Percentiles rank a stretch among this genome's conserved stretches.
phyloP scores from a whole-genome alignment of 352 stramenopile genomes.

The Phytophthora pseudosyringae region DNA sequence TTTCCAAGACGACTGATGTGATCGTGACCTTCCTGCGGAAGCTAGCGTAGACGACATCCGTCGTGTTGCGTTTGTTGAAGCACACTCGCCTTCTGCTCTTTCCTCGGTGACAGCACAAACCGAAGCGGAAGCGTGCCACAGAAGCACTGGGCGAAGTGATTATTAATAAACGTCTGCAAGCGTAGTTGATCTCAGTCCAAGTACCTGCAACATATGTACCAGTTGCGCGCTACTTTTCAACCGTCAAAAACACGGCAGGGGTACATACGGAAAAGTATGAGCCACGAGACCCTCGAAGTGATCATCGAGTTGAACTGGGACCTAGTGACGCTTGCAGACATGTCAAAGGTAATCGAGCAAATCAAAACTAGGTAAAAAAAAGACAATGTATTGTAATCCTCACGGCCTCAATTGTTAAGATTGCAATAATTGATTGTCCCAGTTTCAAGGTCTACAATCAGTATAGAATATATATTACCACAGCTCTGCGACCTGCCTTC shows the following conservation, averaged over 20 bases:
- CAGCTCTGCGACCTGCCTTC: neutral
- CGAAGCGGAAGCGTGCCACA: slow-evolving; percentile 1
- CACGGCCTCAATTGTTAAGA: neutral
- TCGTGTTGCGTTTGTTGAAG: no score
- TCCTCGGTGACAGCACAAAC: neutral
- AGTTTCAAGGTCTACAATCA: neutral
- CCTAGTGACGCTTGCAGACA: neutral
- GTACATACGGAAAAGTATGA: slow-evolving; percentile 6
- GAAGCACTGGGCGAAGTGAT: slow-evolving; percentile 1
- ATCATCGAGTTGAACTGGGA: slow-evolving; percentile 14
- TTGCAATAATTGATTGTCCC: slow-evolving; percentile 9
- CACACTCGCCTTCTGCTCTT: no score
- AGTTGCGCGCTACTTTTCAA: slow-evolving; percentile 4
- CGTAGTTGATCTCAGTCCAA: neutral
- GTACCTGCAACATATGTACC: slow-evolving; percentile 1
- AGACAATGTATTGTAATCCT: slow-evolving; percentile 1
- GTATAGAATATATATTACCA: slow-evolving; percentile 5
- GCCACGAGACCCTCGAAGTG: neutral
- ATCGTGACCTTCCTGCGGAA: no score
- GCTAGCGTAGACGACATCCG: no score
- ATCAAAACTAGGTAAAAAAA: neutral
- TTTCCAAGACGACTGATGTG: no score
- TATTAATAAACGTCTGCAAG: neutral
- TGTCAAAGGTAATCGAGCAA: no score
- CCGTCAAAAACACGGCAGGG: slow-evolving; percentile 5